Evolutionary conservation across 2,329 filamentous ascomycete genomes (phyloP).

Genomic region (Pseudocercospora fuligena): DNA sequence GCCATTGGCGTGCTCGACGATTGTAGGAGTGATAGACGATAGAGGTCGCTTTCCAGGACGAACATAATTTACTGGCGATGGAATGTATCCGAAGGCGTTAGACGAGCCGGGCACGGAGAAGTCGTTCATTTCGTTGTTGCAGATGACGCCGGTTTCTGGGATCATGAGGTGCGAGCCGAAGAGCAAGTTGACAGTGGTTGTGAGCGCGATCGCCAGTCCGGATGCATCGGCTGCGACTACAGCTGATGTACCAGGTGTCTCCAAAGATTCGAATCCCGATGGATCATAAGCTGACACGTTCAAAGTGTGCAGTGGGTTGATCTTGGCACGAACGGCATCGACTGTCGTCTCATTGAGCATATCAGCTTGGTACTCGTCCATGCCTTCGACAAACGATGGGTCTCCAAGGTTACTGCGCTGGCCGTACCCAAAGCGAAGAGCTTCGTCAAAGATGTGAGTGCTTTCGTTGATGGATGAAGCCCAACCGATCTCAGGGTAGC

Average conservation of each 20-base stretch:
- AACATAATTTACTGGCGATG: slow-evolving; percentile 80
- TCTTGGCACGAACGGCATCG: slow-evolving; percentile 64
- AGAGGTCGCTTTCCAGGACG: slow-evolving; percentile 79
- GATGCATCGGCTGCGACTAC: slow-evolving; percentile 71
- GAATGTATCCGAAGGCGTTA: slow-evolving; percentile 86
- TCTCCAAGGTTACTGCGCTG: slow-evolving; percentile 78
- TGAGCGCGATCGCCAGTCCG: slow-evolving; percentile 79
- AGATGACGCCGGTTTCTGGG: slow-evolving; percentile 79
- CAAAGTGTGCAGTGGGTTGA: slow-evolving; percentile 73
- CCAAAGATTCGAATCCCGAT: slow-evolving; percentile 65
- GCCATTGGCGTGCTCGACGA: slow-evolving; percentile 70
- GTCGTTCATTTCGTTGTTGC: slow-evolving; percentile 67
- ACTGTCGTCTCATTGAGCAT: slow-evolving; percentile 70
- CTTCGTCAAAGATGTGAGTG: slow-evolving; percentile 83
- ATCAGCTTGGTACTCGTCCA: slow-evolving; percentile 66
- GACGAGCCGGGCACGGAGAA: slow-evolving; percentile 79
- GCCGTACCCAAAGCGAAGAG: slow-evolving; percentile 87
- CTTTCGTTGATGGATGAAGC: slow-evolving; percentile 66
- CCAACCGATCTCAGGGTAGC: slow-evolving; percentile 69
- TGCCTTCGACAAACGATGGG: slow-evolving; percentile 70
- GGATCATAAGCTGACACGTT: slow-evolving; percentile 78
- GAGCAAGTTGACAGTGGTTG: slow-evolving; percentile 84
- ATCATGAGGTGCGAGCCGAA: slow-evolving; percentile 83
- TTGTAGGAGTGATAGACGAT: slow-evolving; percentile 80
- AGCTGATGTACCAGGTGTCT: slow-evolving; percentile 76